Base-by-base conservation (phyloP, 768 basidiomycete genomes). In the Rhizopogon vinicolor region DNA sequence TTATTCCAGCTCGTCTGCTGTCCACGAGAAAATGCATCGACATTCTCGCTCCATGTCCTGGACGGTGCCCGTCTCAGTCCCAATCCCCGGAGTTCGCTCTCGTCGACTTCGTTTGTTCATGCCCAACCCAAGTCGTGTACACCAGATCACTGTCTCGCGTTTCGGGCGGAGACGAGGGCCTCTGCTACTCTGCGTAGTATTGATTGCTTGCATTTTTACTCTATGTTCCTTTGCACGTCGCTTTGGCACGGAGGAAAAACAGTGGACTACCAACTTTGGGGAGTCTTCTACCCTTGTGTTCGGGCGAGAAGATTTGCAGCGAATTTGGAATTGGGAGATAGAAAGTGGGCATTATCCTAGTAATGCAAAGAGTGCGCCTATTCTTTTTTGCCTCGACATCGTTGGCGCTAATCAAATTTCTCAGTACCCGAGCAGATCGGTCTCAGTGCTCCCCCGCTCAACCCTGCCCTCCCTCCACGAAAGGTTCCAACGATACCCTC, bases 251-350 rank as follows among this genome's bases (percentile, higher is more conserved):
- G 75, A 79, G 55, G 80, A 81, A 50, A 85, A 82, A 61, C 78
- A 79, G 55, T 89, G 86, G 86, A 78, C 85, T 12, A 72, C 78
- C 39, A 75, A 78, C 16, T 78, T 83, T 45, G 77, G 77, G 41
- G 84, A 87, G 44, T 76, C 84, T 14, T 75, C 87, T 25, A 91
- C 91, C 8, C 78, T 93, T 29, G 82, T 93, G 37, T 93, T 82
- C 64, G 76, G 77, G 54, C 78, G 86, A 46, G 84, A 89, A 55
- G 93, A 98, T 65, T 67, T 97, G 41, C 90, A 89, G 64, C 79
- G 87, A 54, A 91, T 99, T 70, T 98, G 95, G 95, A 78, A 86
- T 57, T 98, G 94, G 94, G 96, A 99, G 72, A 81, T 98, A 54
- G 75, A 84, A 33, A 91, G 91, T 59, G 97, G 97, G 1, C 94